phyloP scores from a whole-genome alignment of 768 basidiomycete species.

The Clathrus columnatus region DNA sequence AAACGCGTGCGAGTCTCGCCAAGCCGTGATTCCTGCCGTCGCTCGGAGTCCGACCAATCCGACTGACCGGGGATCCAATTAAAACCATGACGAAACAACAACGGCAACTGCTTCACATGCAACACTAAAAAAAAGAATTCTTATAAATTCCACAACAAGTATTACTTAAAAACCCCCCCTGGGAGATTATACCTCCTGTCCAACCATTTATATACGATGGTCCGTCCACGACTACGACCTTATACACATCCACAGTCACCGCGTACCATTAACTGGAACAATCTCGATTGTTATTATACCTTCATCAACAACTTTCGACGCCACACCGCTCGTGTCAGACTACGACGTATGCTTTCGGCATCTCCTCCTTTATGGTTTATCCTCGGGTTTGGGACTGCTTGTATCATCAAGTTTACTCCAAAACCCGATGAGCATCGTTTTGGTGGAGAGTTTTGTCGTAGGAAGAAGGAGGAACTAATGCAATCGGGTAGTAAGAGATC shows the following conservation, averaged over 20 bases:
- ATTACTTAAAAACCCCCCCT: no score
- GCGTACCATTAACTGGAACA: neutral
- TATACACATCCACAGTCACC: neutral
- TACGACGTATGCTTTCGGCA: neutral
- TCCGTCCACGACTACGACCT: neutral
- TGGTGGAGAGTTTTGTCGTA: no score
- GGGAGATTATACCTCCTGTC: neutral
- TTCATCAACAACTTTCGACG: neutral
- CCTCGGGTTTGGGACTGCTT: constrained; percentile 4
- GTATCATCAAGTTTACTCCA: neutral
- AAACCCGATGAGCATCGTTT: constrained; percentile 40
- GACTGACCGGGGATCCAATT: no score
- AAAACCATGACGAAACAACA: no score
- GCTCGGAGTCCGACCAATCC: no score
- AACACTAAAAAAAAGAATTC: no score
- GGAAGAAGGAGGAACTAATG: no score
- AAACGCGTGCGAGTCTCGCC: no score
- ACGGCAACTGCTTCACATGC: no score
- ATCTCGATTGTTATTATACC: constrained; percentile 11
- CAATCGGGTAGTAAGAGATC: no score
- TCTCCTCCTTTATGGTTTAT: neutral
- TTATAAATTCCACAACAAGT: no score
- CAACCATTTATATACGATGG: neutral
- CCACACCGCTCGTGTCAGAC: neutral
- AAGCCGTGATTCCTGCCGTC: no score